A percentile compares a stretch with the other conserved stretches of the same genome.
Conservation (phyloP, 2,329 filamentous ascomycete species). For the Pyrenophora tritici-repentis region DNA sequence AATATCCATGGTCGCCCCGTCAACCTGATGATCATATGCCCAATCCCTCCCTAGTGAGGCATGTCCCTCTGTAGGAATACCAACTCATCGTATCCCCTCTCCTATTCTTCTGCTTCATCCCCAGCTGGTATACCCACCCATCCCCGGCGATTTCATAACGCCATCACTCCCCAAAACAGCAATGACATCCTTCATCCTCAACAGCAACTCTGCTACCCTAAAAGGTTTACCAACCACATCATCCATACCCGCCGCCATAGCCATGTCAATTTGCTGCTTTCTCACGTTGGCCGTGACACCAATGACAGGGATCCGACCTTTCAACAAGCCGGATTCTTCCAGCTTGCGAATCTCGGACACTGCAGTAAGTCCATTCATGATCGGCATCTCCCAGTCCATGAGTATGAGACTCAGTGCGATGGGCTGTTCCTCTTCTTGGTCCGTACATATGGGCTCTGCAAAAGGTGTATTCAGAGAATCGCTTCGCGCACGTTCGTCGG, state of each 20-base stretch:
- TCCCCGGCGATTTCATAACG: too few species aligned
- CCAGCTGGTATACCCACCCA: too few species aligned
- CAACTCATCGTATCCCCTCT: too few species aligned
- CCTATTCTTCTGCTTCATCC: too few species aligned
- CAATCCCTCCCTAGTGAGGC: too few species aligned
- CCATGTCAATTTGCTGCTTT: conserved; percentile 35
- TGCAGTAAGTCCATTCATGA: conserved; percentile 41
- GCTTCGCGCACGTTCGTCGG: conserved; percentile 56
- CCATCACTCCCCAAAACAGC: not conserved
- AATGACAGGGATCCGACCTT: conserved; percentile 35
- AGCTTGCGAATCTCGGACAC: conserved; percentile 34
- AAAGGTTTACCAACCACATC: conserved; percentile 79
- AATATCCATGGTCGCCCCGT: too few species aligned
- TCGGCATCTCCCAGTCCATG: conserved; percentile 45
- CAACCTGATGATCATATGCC: too few species aligned
- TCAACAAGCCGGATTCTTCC: conserved; percentile 26
- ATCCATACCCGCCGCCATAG: conserved; percentile 44
- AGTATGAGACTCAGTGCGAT: conserved; percentile 31
- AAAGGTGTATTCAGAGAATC: conserved; percentile 5
- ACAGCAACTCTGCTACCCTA: conserved; percentile 34
- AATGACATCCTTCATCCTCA: conserved; percentile 25
- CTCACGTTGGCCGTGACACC: conserved; percentile 45
- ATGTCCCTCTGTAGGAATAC: too few species aligned
- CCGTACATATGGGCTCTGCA: conserved; percentile 2
- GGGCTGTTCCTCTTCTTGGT: conserved; percentile 3